These are phyloP conservation scores for Eutreptiella sp. DNA, from an alignment of 208 protist species.

Conservation along the genomic window DNA sequence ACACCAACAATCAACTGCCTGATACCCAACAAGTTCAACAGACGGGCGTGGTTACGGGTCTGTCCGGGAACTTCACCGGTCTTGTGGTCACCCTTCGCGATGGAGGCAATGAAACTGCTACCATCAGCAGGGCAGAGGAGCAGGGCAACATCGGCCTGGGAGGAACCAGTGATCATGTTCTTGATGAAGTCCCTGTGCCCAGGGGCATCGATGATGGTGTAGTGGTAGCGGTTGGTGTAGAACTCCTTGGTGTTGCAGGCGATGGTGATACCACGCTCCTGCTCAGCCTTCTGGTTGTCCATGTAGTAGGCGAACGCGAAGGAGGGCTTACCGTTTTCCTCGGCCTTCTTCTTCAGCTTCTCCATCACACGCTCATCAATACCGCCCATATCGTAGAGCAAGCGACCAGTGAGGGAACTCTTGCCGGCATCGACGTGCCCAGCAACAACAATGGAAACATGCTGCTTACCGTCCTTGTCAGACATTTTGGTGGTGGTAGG, in stretches of 20 bases:
- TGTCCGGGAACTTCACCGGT: slow-evolving; percentile 96
- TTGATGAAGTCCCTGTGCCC: slow-evolving; percentile 97
- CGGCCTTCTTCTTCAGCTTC: slow-evolving; percentile 95
- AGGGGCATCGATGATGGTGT: slow-evolving; percentile 98
- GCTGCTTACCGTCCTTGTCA: no score
- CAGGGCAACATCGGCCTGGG: slow-evolving; percentile 96
- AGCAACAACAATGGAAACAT: slow-evolving; percentile 92
- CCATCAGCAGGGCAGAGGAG: no score
- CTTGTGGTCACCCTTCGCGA: slow-evolving; percentile 96
- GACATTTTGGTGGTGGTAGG: no score
- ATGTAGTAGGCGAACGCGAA: slow-evolving; percentile 97
- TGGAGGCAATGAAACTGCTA: slow-evolving; percentile 98
- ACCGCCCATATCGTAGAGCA: slow-evolving; percentile 86
- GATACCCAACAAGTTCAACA: slow-evolving; percentile 96
- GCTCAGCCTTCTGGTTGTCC: slow-evolving; percentile 96
- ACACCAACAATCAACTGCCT: slow-evolving; percentile 92
- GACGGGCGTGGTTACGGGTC: slow-evolving; percentile 96
- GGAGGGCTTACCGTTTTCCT: slow-evolving; percentile 87
- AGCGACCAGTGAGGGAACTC: slow-evolving; percentile 93
- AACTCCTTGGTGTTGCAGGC: slow-evolving; percentile 93
- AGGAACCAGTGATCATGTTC: slow-evolving; percentile 97
- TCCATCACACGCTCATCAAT: slow-evolving; percentile 97
- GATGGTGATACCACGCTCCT: slow-evolving; percentile 93
- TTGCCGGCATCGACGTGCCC: slow-evolving; percentile 99
- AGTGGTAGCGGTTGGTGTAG: slow-evolving; percentile 87